Percentiles rank a stretch among this genome's conserved stretches.
Evolutionary conservation across 495 filamentous ascomycete species (phyloP).

Genomic region (Aspergillus indologenus): DNA sequence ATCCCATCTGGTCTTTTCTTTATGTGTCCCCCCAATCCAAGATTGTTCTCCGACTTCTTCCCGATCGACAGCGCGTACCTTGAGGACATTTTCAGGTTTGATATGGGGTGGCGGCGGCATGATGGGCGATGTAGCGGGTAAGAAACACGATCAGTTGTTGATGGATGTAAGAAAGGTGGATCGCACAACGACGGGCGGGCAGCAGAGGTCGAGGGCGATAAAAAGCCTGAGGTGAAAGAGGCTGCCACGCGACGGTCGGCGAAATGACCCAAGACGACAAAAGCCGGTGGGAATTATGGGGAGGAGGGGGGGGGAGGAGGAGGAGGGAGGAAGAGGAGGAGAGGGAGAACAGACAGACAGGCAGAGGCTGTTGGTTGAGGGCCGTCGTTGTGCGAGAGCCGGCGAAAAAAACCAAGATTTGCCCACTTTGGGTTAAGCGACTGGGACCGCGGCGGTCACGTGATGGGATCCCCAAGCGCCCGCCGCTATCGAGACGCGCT

Average conservation of each 20-base stretch:
- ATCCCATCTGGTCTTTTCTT: too few relatives aligned
- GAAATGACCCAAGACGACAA: slow-evolving; percentile 10
- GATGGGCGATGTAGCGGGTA: slow-evolving; percentile 39
- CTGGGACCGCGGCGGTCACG: slow-evolving; percentile 32
- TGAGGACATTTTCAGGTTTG: slow-evolving; percentile 98
- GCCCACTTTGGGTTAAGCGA: slow-evolving; percentile 45
- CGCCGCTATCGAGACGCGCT: neutral
- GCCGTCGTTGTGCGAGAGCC: slow-evolving; percentile 43
- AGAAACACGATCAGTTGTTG: slow-evolving; percentile 16
- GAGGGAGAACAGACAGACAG: too few relatives aligned
- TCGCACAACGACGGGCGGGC: slow-evolving; percentile 26
- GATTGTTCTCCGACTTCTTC: neutral
- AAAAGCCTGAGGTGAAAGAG: slow-evolving; percentile 18
- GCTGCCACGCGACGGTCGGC: slow-evolving; percentile 45
- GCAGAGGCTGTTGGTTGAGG: slow-evolving; percentile 19
- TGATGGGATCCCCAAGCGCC: slow-evolving; percentile 9
- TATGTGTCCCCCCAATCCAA: slow-evolving; percentile 1
- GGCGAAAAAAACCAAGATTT: slow-evolving; percentile 32
- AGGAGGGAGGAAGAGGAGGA: neutral
- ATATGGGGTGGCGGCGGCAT: slow-evolving; percentile 96
- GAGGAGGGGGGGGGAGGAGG: neutral
- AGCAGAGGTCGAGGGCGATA: slow-evolving; percentile 24
- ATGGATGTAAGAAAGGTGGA: slow-evolving; percentile 8
- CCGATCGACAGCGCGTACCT: slow-evolving; percentile 47
- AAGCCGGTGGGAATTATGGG: neutral